A percentile compares a stretch with the other conserved stretches of the same genome.
Conservation (phyloP, 495 filamentous ascomycete species). For the Choiromyces venosus region DNA sequence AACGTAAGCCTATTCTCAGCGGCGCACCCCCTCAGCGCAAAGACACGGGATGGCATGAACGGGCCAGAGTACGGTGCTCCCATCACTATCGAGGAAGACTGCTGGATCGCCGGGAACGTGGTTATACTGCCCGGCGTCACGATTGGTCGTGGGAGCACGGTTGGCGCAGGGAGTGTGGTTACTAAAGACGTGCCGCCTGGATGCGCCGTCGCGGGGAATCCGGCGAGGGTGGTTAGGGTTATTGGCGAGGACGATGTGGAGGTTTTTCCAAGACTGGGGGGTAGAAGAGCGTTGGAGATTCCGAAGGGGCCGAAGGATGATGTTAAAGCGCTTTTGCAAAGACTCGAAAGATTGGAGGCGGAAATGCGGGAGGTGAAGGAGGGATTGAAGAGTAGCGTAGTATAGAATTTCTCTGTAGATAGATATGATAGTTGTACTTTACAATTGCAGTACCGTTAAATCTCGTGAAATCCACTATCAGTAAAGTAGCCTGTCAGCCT, state of each 20-base stretch:
- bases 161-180: slow-evolving; percentile 86
- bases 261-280: no score
- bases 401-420: neutral
- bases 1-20: slow-evolving; percentile 69
- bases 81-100: slow-evolving; percentile 77
- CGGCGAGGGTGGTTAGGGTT: slow-evolving; percentile 56
- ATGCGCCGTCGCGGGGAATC: slow-evolving; percentile 62
- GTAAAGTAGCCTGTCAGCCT: neutral
- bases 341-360: slow-evolving; percentile 16
- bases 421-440: no score
- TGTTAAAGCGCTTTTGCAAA: slow-evolving; percentile 17
- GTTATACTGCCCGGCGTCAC: slow-evolving; percentile 71
- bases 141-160: slow-evolving; percentile 64
- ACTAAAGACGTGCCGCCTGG: slow-evolving; percentile 69
- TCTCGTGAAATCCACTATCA: no score
- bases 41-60: slow-evolving; percentile 62
- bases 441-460: no score
- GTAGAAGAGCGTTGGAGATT: neutral
- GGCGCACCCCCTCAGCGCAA: slow-evolving; percentile 71
- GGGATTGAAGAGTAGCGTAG: slow-evolving; percentile 16
- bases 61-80: slow-evolving; percentile 72
- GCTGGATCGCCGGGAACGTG: slow-evolving; percentile 80
- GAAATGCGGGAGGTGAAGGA: slow-evolving; percentile 19
- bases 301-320: slow-evolving; percentile 15
- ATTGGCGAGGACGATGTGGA: slow-evolving; percentile 44